Base-by-base conservation (phyloP, 202 grass and related monocot species). In the Zoysia matrella region DNA sequence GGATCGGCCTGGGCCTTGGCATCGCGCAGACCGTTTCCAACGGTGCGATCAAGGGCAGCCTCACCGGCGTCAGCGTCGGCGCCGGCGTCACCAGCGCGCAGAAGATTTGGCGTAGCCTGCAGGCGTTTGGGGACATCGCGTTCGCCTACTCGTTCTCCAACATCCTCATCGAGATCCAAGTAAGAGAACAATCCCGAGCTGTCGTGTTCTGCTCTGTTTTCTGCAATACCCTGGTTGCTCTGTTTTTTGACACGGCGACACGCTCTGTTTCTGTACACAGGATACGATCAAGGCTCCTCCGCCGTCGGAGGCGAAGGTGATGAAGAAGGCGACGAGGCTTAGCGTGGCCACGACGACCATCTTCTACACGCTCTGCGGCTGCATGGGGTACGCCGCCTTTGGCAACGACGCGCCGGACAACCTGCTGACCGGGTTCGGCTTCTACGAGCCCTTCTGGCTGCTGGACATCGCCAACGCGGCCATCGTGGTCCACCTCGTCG, bases 361-460 rank as follows among this genome's bases (percentile, higher is more conserved):
- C 30, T 36, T 36, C 30, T 36, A 36, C 30, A 36, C 30, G 30
- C 30, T 36, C 30, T 36, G 30, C 30, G 30, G 30, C 30, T 36
- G 30, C 30, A 36, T 36, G 30, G 30, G 30, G 30, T 36, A 36
- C 30, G 30, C 94, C 2, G 94, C 94, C 22, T 97, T 97, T 72
- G 91, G 94, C 14, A 87, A 92, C 67, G 76, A 12, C 13, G 94
- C 91, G 1, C 94, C 94, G 0, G 89, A 87, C 7, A 94, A 94
- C 80, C 94, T 97, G 69, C 87, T 97, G 52, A 97, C 94, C 0
- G 94, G 94, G 18, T 97, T 97, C 41, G 94, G 94, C 55, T 97
- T 97, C 86, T 97, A 97, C 85, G 90, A 97, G 76, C 91, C 91
- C 39, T 97, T 76, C 80, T 97, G 94, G 91, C 94, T 97, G 75